Percentiles rank a stretch among this genome's conserved stretches.
These are phyloP conservation scores for Cyclostephanos invisitatus DNA, from an alignment of 108 stramenopile species.

Conservation along the genomic window DNA sequence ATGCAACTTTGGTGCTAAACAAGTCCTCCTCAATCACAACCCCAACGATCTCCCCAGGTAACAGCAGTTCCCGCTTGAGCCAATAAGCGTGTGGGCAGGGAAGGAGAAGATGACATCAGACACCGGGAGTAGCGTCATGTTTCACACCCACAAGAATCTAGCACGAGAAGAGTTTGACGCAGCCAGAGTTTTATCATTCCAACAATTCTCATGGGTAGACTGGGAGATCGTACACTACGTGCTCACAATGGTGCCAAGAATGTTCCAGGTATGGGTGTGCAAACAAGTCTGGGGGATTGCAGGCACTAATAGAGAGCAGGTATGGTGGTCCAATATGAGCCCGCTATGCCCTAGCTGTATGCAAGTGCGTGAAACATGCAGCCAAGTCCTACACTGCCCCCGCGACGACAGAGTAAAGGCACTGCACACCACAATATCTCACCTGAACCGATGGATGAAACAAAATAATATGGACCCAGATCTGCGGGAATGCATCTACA, in stretches of 20 bases:
- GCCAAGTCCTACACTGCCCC: background rate
- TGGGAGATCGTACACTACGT: background rate
- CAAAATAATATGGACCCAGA: conserved; percentile 4
- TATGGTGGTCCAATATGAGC: background rate
- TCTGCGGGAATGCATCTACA: background rate
- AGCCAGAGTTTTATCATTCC: background rate
- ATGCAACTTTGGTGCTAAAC: background rate
- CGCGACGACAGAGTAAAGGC: background rate
- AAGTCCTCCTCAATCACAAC: background rate
- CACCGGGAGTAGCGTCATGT: background rate
- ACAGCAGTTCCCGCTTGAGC: conserved; percentile 13
- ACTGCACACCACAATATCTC: background rate
- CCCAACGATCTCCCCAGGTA: background rate
- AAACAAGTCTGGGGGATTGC: conserved; percentile 13
- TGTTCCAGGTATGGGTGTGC: conserved; percentile 15
- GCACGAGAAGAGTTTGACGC: background rate
- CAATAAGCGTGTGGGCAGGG: conserved; percentile 9
- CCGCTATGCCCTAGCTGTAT: conserved; percentile 8
- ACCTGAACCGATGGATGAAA: no score
- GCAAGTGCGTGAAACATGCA: background rate
- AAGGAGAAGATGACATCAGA: conserved; percentile 22
- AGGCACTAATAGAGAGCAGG: background rate
- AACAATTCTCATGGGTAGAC: background rate
- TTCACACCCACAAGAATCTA: background rate
- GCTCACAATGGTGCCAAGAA: background rate